Conservation (phyloP, 208 protist genomes). For the Leishmania tarentolae region DNA sequence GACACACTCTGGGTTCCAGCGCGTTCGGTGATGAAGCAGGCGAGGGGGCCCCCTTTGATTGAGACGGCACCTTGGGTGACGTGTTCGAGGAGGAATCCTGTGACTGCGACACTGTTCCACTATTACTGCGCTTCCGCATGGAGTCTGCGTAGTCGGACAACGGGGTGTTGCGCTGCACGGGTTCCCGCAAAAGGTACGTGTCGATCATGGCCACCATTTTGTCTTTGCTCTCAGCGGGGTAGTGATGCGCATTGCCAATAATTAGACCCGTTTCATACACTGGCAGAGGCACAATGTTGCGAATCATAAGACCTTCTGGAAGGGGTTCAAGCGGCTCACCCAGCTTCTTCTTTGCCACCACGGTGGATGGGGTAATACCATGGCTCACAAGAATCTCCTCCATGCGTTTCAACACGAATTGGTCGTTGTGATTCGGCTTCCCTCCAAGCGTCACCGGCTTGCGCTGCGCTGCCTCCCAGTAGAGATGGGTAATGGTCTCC, state of each 20-base stretch:
- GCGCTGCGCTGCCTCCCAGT: constrained; percentile 68
- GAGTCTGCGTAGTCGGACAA: constrained; percentile 16
- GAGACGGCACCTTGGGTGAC: not conserved
- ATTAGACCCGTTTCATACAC: constrained; percentile 52
- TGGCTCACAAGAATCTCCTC: constrained; percentile 42
- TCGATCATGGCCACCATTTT: constrained; percentile 35
- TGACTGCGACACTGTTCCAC: not conserved
- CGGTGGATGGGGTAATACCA: constrained; percentile 37
- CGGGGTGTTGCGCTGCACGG: constrained; percentile 2
- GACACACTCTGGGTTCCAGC: not conserved
- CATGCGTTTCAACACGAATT: constrained; percentile 52
- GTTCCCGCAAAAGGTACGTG: constrained; percentile 6
- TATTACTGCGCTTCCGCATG: not conserved
- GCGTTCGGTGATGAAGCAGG: not conserved
- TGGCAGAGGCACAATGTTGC: constrained; percentile 45
- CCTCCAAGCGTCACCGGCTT: constrained; percentile 50
- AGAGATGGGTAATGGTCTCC: constrained; percentile 28
- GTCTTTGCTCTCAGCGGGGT: constrained; percentile 24
- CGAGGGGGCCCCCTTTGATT: not conserved
- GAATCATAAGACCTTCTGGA: constrained; percentile 32
- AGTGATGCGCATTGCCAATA: constrained; percentile 45
- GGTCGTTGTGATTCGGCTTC: constrained; percentile 45
- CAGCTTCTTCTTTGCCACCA: constrained; percentile 38
- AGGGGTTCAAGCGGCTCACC: constrained; percentile 25
- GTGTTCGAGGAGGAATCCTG: not conserved